These are phyloP conservation scores for Gamsiella multidivaricata DNA, from an alignment of 192 early-diverging fungal species.

Conservation along the genomic window DNA sequence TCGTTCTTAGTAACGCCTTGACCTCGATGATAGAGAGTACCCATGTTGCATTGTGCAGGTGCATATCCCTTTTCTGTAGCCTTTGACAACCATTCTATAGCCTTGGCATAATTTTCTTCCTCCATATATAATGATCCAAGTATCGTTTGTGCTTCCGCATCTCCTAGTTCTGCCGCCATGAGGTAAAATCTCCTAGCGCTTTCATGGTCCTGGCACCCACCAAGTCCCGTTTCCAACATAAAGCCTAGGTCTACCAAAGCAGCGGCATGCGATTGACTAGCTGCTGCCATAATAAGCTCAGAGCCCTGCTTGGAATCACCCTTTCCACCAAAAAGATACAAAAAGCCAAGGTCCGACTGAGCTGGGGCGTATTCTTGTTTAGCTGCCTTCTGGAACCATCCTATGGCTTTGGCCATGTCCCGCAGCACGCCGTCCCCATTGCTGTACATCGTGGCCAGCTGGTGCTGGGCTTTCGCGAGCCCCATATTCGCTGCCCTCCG, in stretches of 20 bases:
- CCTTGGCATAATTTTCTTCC: conserved; percentile 46
- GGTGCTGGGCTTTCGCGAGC: conserved; percentile 1
- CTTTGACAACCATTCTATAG: conserved; percentile 26
- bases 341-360: background rate
- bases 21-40: background rate
- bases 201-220: background rate
- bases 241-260: background rate
- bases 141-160: conserved; percentile 43
- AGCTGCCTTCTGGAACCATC: conserved; percentile 13
- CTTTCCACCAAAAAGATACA: background rate
- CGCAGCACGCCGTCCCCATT: background rate
- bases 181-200: conserved; percentile 1
- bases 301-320: background rate
- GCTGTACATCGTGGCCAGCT: conserved; percentile 1
- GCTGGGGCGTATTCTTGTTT: background rate
- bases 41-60: background rate
- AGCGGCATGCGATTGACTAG: background rate
- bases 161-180: conserved; percentile 1
- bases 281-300: no score
- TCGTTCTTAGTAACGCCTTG: background rate
- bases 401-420: background rate
- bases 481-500: conserved; percentile 1
- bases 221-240: background rate
- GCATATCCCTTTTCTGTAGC: conserved; percentile 32
- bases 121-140: conserved; percentile 45